Evolutionary conservation across 495 filamentous ascomycete genomes (phyloP), one percentile per base, ranked within the genome.

Genomic region (Usnea hakonensis): DNA sequence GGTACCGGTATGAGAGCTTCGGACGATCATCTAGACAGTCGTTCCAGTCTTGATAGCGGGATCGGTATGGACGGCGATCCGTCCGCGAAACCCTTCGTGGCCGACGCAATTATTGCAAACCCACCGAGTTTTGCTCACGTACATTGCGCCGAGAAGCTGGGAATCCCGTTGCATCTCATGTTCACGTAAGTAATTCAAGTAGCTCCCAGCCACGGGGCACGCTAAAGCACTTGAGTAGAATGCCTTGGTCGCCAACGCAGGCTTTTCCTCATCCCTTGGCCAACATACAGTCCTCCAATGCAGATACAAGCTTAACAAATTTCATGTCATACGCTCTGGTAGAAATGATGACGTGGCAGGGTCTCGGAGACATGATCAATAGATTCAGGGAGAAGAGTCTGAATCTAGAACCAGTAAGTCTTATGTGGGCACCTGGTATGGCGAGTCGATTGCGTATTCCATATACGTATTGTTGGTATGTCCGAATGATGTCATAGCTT

Each of bases 21-120:
- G 70, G 81, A 78, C 26, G 72, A 70, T 60, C 67, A 65, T 44
- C 58, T 70, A 4, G 71, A 69, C 35, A 64, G 66, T 32, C 69
- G 61, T 48, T 64, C 70, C 28, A 72, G 69, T 61, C 71, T 77
- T 21, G 63, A 76, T 21, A 72, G 70, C 43, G 71, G 70, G 9
- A 69, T 73, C n/a, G 69, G 69, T 37, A 67, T 75, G 64, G 67
- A 69, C 21, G 43, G 55, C 19, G 68, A 70, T 38, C 64, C 73
- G 41, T 26, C 68, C 13, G 68, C 75, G 57, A 76, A 75, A 50
- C 85, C 88, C 13, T 94, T 94, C 63, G 83, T 92, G 28, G 88
- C 88, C 0, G 87, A 92, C 71, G 85, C 81, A 10, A 92, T 94
- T 66, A 91, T 94, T 61, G 89, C 89, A 16, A 94, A 94, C 68